A percentile compares a stretch with the other conserved stretches of the same genome.
Conservation (phyloP, 2,329 filamentous ascomycete genomes). For the Trichoderma cornu-damae region DNA sequence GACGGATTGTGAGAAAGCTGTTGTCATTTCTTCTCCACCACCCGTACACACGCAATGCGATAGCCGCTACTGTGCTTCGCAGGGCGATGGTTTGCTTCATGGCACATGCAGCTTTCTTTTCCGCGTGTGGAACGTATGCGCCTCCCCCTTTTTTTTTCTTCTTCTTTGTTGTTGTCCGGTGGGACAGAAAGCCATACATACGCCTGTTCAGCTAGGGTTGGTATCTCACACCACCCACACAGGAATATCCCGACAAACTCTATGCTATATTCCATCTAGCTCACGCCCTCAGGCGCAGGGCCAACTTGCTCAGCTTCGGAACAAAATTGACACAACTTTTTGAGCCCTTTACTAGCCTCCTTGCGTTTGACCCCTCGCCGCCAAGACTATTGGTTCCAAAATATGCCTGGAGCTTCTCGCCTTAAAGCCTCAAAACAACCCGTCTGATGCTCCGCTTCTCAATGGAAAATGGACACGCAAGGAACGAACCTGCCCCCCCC, state of each 20-base stretch:
- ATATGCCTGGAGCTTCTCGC: not conserved
- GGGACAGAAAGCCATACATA: not conserved
- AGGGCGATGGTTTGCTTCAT: constrained; percentile 9
- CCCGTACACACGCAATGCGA: not conserved
- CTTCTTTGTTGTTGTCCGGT: not conserved
- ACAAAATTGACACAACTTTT: not conserved
- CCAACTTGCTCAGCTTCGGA: not conserved
- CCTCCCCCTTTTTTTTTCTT: not conserved
- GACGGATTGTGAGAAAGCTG: not conserved
- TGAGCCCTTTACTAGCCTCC: not conserved
- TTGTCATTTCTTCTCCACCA: not conserved
- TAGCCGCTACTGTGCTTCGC: not conserved
- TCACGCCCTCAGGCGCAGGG: not conserved
- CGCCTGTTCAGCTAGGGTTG: not conserved
- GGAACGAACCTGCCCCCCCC: constrained; percentile 3
- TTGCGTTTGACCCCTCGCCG: not conserved
- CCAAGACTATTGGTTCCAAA: constrained; percentile 1
- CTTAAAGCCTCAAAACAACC: not conserved
- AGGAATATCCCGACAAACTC: constrained; percentile 8
- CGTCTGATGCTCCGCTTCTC: not conserved
- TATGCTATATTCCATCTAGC: constrained; percentile 11
- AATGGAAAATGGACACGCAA: not conserved
- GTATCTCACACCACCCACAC: constrained; percentile 11
- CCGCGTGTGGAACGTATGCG: constrained; percentile 1
- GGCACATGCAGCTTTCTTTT: not conserved